Evolutionary conservation across 192 early-diverging fungal species (phyloP).

Genomic region (Chytriomyces confervae): DNA sequence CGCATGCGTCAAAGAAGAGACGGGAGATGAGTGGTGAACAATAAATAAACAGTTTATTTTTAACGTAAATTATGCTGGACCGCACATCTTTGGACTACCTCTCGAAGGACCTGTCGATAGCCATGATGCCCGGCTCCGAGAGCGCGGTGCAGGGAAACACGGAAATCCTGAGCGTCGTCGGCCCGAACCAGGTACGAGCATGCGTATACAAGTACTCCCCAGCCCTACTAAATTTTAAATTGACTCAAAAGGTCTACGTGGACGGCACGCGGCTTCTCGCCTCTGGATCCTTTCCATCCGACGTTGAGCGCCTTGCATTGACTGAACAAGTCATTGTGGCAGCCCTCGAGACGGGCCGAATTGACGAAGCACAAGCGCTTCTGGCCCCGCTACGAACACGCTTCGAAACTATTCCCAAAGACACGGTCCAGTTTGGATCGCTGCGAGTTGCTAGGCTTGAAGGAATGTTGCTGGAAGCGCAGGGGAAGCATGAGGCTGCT

Average conservation of each 20-base stretch:
- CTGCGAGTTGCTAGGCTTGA: slow-evolving; percentile 58
- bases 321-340: slow-evolving; percentile 85
- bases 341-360: slow-evolving; percentile 78
- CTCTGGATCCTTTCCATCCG: not conserved
- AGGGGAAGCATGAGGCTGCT: slow-evolving; percentile 73
- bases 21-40: too few species aligned
- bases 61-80: too few species aligned
- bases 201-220: too few species aligned
- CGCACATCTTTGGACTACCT: slow-evolving; percentile 1
- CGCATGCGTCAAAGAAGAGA: too few species aligned
- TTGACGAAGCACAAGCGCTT: slow-evolving; percentile 65
- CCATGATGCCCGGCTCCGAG: slow-evolving; percentile 21
- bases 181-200: slow-evolving; percentile 6
- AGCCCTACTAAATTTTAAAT: too few species aligned
- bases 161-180: not conserved
- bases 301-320: slow-evolving; percentile 52
- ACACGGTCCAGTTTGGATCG: slow-evolving; percentile 8
- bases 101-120: not conserved
- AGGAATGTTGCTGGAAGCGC: slow-evolving; percentile 81
- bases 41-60: too few species aligned
- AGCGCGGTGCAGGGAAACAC: not conserved
- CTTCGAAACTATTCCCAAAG: slow-evolving; percentile 46
- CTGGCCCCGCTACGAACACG: slow-evolving; percentile 65
- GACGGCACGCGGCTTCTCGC: slow-evolving; percentile 33
- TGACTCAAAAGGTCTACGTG: slow-evolving; percentile 8